phyloP scores from a whole-genome alignment of 2,329 filamentous ascomycete species.

The Cytospora chrysosperma region DNA sequence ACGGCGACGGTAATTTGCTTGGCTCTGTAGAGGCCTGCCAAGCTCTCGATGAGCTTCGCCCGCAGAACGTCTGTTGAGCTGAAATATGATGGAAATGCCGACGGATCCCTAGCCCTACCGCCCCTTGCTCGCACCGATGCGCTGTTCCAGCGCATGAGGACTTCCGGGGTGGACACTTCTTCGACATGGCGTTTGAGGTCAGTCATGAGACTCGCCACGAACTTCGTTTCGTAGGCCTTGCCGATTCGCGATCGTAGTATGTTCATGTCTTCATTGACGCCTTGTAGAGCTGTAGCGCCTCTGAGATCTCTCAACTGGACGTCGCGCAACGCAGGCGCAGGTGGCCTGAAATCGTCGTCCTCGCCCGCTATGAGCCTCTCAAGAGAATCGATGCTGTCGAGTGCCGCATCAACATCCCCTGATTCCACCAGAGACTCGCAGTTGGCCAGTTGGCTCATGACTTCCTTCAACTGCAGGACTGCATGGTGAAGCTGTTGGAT shows the following conservation, averaged over 20 bases:
- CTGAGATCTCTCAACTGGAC: slow-evolving; percentile 66
- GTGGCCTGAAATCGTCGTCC: slow-evolving; percentile 37
- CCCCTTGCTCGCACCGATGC: slow-evolving; percentile 72
- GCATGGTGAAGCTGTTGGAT: slow-evolving; percentile 78
- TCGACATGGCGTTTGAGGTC: slow-evolving; percentile 82
- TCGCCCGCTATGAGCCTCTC: slow-evolving; percentile 80
- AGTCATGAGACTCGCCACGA: slow-evolving; percentile 72
- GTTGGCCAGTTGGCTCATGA: slow-evolving; percentile 70
- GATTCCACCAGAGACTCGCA: slow-evolving; percentile 82
- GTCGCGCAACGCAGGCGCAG: slow-evolving; percentile 24
- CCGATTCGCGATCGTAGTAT: slow-evolving; percentile 79
- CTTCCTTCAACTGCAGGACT: slow-evolving; percentile 75
- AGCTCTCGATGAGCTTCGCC: slow-evolving; percentile 64
- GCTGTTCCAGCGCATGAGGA: slow-evolving; percentile 80
- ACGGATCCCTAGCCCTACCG: slow-evolving; percentile 63
- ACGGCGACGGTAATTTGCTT: slow-evolving; percentile 79
- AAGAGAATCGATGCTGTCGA: slow-evolving; percentile 73
- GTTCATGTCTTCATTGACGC: slow-evolving; percentile 73
- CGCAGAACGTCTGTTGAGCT: slow-evolving; percentile 70
- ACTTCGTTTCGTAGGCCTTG: slow-evolving; percentile 79
- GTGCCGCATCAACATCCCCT: slow-evolving; percentile 78
- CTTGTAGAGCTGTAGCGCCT: slow-evolving; percentile 74
- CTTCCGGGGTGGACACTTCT: slow-evolving; percentile 67
- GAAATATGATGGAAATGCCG: slow-evolving; percentile 76
- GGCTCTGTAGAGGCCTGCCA: slow-evolving; percentile 78